Evolutionary conservation across 2,329 filamentous ascomycete species (phyloP).

Genomic region (Cordyceps farinosa): DNA sequence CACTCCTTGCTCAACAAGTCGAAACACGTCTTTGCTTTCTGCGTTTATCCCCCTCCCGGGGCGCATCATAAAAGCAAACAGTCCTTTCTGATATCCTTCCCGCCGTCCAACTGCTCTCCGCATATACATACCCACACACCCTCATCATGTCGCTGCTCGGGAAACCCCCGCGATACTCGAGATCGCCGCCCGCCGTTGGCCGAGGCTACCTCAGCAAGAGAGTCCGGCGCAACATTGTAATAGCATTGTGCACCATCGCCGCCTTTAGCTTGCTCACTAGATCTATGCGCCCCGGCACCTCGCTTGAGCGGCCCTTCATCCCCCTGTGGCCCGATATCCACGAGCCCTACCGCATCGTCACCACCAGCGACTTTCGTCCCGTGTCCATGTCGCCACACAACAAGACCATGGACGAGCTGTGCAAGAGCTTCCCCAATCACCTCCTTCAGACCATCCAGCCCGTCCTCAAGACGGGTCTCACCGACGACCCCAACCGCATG

Average conservation of each 20-base stretch:
- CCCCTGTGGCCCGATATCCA: slow-evolving; percentile 2
- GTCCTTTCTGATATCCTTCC: neutral
- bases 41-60: neutral
- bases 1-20: neutral
- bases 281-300: neutral
- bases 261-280: neutral
- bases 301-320: neutral
- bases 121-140: neutral
- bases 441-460: slow-evolving; percentile 27
- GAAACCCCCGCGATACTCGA: neutral
- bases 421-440: slow-evolving; percentile 27
- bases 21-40: neutral
- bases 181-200: neutral
- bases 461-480: slow-evolving; percentile 47
- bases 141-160: neutral
- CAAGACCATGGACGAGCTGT: slow-evolving; percentile 24
- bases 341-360: slow-evolving; percentile 25
- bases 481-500: slow-evolving; percentile 38
- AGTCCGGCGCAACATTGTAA: neutral
- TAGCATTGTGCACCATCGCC: neutral
- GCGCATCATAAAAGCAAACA: neutral
- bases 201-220: neutral
- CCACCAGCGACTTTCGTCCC: slow-evolving; percentile 27
- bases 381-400: slow-evolving; percentile 21
- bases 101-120: neutral